Evolutionary conservation across 2,329 filamentous ascomycete genomes (phyloP).

Genomic region (Diaporthe caulivora): DNA sequence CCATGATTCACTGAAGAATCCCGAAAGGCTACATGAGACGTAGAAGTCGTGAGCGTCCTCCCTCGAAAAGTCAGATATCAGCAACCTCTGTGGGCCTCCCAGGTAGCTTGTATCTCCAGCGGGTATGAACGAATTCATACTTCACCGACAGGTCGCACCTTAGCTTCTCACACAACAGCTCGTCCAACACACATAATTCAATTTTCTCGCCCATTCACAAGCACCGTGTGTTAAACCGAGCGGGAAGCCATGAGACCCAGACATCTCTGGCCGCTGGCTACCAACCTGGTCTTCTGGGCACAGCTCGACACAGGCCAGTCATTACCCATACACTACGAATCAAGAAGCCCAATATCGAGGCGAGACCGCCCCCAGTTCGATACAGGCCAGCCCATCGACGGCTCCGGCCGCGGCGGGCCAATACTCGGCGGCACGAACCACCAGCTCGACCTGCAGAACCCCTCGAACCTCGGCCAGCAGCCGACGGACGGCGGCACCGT

Average conservation of each 20-base stretch:
- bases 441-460: slow-evolving; percentile 71
- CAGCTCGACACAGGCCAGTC: neutral
- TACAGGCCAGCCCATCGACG: slow-evolving; percentile 68
- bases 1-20: neutral
- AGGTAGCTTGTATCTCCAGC: neutral
- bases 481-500: slow-evolving; percentile 73
- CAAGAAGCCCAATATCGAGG: neutral
- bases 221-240: neutral
- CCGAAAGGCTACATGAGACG: too few relatives aligned
- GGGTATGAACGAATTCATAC: neutral
- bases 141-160: neutral
- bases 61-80: neutral
- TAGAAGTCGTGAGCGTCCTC: neutral
- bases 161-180: neutral
- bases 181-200: neutral
- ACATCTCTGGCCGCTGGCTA: neutral
- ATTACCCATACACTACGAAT: neutral
- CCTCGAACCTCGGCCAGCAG: slow-evolving; percentile 72
- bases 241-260: slow-evolving; percentile 4
- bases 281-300: neutral
- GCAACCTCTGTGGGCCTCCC: neutral
- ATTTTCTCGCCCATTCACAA: too few relatives aligned
- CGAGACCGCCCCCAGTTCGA: slow-evolving; percentile 49
- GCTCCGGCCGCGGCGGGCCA: slow-evolving; percentile 68
- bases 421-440: slow-evolving; percentile 70